Evolutionary conservation across 371 early-diverging fungal genomes (phyloP).

Genomic region (Encephalitozoon intestinalis): DNA sequence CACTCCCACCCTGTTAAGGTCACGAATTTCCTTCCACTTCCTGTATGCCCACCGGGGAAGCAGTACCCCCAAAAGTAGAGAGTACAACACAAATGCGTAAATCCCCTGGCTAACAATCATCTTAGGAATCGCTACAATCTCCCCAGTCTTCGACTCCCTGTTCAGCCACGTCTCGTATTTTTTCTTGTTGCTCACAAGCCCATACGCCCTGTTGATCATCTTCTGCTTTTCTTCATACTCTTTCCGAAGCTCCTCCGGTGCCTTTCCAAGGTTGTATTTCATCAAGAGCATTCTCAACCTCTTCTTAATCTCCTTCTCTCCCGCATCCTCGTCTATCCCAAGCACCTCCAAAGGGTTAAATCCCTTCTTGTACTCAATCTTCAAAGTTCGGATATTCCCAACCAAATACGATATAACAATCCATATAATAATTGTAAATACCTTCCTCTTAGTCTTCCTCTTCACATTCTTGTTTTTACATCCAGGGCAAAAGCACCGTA

Average conservation of each 20-base stretch:
- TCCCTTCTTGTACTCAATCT: slow-evolving; percentile 27
- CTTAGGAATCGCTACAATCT: slow-evolving; percentile 58
- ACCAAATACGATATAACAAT: slow-evolving; percentile 16
- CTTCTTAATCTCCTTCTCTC: slow-evolving; percentile 28
- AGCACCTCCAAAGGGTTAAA: slow-evolving; percentile 51
- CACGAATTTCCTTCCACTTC: slow-evolving; percentile 45
- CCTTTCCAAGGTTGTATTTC: slow-evolving; percentile 19
- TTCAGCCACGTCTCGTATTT: slow-evolving; percentile 47
- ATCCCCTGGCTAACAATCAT: slow-evolving; percentile 43
- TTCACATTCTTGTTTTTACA: slow-evolving; percentile 21
- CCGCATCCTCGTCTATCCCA: slow-evolving; percentile 24
- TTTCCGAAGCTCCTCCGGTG: neutral
- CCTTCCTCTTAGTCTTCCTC: neutral
- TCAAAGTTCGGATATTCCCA: slow-evolving; percentile 43
- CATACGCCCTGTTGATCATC: slow-evolving; percentile 45
- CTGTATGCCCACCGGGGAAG: slow-evolving; percentile 47
- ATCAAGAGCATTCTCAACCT: slow-evolving; percentile 3
- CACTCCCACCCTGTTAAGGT: slow-evolving; percentile 26
- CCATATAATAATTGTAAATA: neutral
- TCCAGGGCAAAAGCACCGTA: slow-evolving; percentile 31
- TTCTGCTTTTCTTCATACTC: slow-evolving; percentile 40
- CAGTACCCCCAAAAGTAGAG: slow-evolving; percentile 41
- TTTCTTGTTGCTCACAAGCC: slow-evolving; percentile 45
- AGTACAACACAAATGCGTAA: slow-evolving; percentile 46
- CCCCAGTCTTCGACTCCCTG: slow-evolving; percentile 33